phyloP scores from a whole-genome alignment of 208 protist genomes.

The Trypanosoma boissoni region DNA sequence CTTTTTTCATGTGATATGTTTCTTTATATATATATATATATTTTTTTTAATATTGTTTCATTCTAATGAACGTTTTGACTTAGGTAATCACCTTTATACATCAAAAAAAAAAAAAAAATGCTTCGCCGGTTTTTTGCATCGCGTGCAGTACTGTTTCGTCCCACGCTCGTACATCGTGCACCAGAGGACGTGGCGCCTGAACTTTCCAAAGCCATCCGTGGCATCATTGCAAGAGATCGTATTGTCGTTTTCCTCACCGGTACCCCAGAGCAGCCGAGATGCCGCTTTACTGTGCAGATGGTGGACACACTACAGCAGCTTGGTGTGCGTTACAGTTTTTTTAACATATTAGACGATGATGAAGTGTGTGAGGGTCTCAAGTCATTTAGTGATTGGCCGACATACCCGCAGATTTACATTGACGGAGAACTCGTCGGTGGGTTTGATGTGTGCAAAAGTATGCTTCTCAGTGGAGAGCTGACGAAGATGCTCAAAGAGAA shows the following conservation, averaged over 20 bases:
- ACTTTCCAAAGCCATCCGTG: slow-evolving; percentile 57
- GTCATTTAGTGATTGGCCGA: slow-evolving; percentile 91
- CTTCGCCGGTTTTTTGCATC: slow-evolving; percentile 26
- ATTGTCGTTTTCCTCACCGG: slow-evolving; percentile 92
- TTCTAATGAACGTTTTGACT: too few relatives aligned
- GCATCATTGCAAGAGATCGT: slow-evolving; percentile 69
- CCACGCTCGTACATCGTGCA: slow-evolving; percentile 23
- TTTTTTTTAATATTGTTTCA: not conserved
- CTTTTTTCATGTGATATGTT: too few relatives aligned
- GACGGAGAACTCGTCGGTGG: slow-evolving; percentile 91
- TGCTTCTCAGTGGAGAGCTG: slow-evolving; percentile 78
- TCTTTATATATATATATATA: slow-evolving; percentile 1
- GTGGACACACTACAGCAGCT: slow-evolving; percentile 78
- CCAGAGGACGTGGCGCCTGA: slow-evolving; percentile 47
- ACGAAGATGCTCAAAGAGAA: slow-evolving; percentile 75
- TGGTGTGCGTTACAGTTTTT: slow-evolving; percentile 77
- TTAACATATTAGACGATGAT: slow-evolving; percentile 89
- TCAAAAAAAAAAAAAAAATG: slow-evolving; percentile 11
- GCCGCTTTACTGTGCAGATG: slow-evolving; percentile 86
- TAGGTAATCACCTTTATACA: too few relatives aligned
- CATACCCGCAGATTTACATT: slow-evolving; percentile 92
- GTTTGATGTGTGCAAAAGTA: slow-evolving; percentile 84
- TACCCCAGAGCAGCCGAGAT: slow-evolving; percentile 76
- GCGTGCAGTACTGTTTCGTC: slow-evolving; percentile 14
- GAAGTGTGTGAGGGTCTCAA: slow-evolving; percentile 90